Conservation (phyloP, 2,329 filamentous ascomycete genomes). For the Neopestalotiopsis sp. region DNA sequence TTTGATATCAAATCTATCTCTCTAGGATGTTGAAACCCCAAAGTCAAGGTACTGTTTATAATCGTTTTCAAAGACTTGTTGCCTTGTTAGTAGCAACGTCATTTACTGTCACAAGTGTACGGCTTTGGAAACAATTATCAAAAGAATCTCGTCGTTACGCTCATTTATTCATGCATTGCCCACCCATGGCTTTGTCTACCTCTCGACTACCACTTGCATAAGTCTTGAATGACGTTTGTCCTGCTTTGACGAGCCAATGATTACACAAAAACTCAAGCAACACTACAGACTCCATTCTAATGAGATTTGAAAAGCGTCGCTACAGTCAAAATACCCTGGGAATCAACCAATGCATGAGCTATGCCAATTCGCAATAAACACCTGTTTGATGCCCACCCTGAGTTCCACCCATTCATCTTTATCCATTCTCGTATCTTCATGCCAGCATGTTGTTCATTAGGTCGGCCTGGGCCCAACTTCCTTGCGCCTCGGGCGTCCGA, state of each 20-base stretch:
- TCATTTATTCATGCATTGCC: background rate
- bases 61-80: background rate
- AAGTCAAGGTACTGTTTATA: background rate
- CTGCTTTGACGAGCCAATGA: no score
- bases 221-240: background rate
- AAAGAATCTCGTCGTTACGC: background rate
- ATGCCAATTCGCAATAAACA: slow-evolving; percentile 10
- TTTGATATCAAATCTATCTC: no score
- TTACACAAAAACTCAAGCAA: background rate
- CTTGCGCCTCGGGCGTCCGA: slow-evolving; percentile 1
- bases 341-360: slow-evolving; percentile 7
- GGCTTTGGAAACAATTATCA: background rate
- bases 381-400: slow-evolving; percentile 15
- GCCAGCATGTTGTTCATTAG: slow-evolving; percentile 16
- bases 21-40: no score
- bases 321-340: background rate
- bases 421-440: slow-evolving; percentile 16
- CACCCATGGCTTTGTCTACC: background rate
- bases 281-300: slow-evolving; percentile 11
- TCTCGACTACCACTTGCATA: background rate
- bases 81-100: background rate
- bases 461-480: background rate
- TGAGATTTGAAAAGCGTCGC: slow-evolving; percentile 3
- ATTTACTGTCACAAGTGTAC: background rate
- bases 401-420: slow-evolving; percentile 15